Percentiles rank a stretch among this genome's conserved stretches.
phyloP scores from a whole-genome alignment of 2,329 filamentous ascomycete species.

The Dactylellina leptospora region DNA sequence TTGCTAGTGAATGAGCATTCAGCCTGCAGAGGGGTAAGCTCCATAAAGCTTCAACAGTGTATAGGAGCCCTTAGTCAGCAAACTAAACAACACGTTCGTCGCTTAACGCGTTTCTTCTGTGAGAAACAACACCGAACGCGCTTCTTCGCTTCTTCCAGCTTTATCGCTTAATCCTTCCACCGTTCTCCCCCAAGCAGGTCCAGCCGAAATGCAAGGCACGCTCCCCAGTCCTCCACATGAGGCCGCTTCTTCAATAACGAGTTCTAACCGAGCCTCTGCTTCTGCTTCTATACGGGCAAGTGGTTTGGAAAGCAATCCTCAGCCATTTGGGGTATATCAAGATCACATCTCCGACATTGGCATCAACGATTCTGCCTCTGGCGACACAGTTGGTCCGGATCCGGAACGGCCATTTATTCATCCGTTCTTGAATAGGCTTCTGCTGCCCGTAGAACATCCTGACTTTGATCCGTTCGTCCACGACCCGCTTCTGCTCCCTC shows the following conservation, averaged over 20 bases:
- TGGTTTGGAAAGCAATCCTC: background rate
- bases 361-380: background rate
- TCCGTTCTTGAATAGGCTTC: slow-evolving; percentile 1
- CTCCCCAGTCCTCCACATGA: background rate
- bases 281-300: background rate
- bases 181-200: background rate
- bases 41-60: no score
- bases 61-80: no score
- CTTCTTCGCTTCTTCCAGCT: no score
- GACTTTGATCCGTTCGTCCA: slow-evolving; percentile 34
- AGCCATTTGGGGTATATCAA: background rate
- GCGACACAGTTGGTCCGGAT: no score
- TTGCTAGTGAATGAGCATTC: no score
- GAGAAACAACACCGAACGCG: no score
- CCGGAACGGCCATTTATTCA: no score
- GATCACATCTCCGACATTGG: background rate
- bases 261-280: background rate
- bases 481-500: slow-evolving; percentile 23
- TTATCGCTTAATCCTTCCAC: slow-evolving; percentile 24
- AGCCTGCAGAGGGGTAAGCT: no score
- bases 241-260: background rate
- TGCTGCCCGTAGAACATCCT: slow-evolving; percentile 30
- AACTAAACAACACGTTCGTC: no score
- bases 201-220: slow-evolving; percentile 21
- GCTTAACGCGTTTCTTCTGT: no score